phyloP scores from a whole-genome alignment of 2,329 filamentous ascomycete species.

The Colletotrichum paranaense region DNA sequence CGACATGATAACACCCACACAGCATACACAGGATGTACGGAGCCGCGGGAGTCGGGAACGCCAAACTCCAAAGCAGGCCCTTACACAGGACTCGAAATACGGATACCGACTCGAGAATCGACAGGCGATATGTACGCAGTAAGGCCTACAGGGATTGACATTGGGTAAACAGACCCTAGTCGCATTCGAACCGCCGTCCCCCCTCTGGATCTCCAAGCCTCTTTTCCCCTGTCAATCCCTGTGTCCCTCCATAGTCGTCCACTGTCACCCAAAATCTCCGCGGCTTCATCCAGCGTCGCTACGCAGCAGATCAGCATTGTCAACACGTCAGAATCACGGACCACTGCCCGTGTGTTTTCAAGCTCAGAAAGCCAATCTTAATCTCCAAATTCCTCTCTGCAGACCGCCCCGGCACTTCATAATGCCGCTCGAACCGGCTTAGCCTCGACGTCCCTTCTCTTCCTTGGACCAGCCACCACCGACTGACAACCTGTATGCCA shows the following conservation, averaged over 20 bases:
- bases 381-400: constrained; percentile 18
- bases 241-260: not conserved
- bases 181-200: not conserved
- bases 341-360: constrained; percentile 26
- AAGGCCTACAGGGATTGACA: not conserved
- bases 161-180: not conserved
- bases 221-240: not conserved
- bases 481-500: not conserved
- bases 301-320: constrained; percentile 26
- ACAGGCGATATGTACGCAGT: not conserved
- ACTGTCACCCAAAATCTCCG: constrained; percentile 23
- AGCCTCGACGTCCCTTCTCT: not conserved
- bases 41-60: not conserved
- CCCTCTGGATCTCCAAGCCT: not conserved
- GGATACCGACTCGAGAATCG: not conserved
- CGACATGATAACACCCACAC: not conserved
- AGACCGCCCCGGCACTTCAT: constrained; percentile 22
- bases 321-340: constrained; percentile 32
- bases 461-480: not conserved
- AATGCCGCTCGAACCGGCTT: constrained; percentile 29
- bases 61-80: not conserved
- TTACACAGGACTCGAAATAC: not conserved
- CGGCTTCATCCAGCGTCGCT: constrained; percentile 26
- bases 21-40: not conserved
- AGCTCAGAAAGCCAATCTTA: constrained; percentile 34